Base-by-base conservation (phyloP, 164 flowering plant genomes). In the Cinnamomum chago region DNA sequence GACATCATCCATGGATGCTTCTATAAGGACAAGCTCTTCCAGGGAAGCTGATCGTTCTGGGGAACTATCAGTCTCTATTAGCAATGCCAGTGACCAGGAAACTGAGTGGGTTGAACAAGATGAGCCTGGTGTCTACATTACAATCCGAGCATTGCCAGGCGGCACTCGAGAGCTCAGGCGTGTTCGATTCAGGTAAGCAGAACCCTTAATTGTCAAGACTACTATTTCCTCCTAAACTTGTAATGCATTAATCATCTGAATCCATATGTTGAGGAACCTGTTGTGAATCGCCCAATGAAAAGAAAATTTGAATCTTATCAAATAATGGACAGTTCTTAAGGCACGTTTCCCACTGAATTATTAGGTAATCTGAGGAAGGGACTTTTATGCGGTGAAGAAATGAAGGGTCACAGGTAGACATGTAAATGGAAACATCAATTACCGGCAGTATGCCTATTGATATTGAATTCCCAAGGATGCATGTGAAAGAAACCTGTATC, bases 71-170 rank as follows among this genome's bases (percentile, higher is more conserved):
- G 79, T 76, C 5, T 76, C 79, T 7, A 67, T 91, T 33, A 93
- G 99, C 84, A 92, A 90, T 84, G 96, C 96, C 65, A 93, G 99
- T 80, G 98, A 95, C 70, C 75, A 83, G 83, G 98, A 94, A 77
- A 85, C 80, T 6, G 97, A 93, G 81, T 93, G 98, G 98, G 95
- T 93, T 70, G 97, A 93, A 73, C 92, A 93, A 80, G 93, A 90
- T 73, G 97, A 91, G 77, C 91, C 97, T 12, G 98, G 98, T 24
- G 98, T 93, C 10, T 93, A 91, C 78, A 88, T 92, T 71, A 92
- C 98, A 23, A 88, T 93, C 70, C 78, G 87, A 68, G 87, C 90
- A 2, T 79, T 90, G 79, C 92, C 94, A 13, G 91, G 89, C 60
- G 95, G 97, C 9, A 73, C 74, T 58, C 83, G 91, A 80, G 95